Conservation (phyloP, 176 grass and related monocot genomes). For the Triticum aestivum region IWGSC_CS_RefSeq_v2.1 NC_057805.1:482847173-482847672, state of each 20-base stretch:
- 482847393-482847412: not conserved
- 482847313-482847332: not conserved
- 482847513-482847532: not conserved
- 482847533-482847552: not conserved
- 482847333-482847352: not conserved
- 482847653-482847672: not conserved
- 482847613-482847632: not conserved
- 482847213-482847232: not conserved
- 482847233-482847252: not conserved
- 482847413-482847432: not conserved
- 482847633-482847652: not conserved
- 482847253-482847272: not conserved
- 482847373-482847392: not conserved
- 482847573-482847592: not conserved
- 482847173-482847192: conserved; percentile 41
- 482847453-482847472: not conserved
- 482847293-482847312: not conserved
- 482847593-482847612: not conserved
- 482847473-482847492: not conserved
- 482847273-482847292: not conserved
- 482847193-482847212: conserved; percentile 25
- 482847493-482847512: not conserved
- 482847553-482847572: not conserved
- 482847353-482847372: not conserved
- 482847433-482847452: not conserved